These are phyloP conservation scores for Chlamydomonas schloesseri DNA, from an alignment of 139 green algal genomes.

Conservation along the genomic window DNA sequence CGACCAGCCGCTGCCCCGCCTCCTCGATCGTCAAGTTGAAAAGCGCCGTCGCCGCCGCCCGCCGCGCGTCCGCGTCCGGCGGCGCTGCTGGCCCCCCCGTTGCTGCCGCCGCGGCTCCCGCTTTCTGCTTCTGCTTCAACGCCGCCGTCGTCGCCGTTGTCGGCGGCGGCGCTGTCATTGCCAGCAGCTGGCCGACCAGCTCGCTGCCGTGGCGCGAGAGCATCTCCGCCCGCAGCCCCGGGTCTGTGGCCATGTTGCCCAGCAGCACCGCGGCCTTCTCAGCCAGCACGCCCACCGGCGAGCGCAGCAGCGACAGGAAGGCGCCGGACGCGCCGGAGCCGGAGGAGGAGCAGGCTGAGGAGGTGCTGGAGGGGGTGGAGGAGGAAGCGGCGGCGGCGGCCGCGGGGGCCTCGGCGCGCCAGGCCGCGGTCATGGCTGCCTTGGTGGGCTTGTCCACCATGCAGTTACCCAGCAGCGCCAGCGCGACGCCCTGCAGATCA, in stretches of 20 bases:
- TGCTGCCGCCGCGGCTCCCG: neutral
- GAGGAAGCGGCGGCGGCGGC: neutral
- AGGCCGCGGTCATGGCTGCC: slow-evolving; percentile 33
- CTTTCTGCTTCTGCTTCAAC: slow-evolving; percentile 8
- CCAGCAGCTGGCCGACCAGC: slow-evolving; percentile 16
- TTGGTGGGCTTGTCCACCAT: slow-evolving; percentile 52
- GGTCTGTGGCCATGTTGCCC: slow-evolving; percentile 62
- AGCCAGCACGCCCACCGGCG: slow-evolving; percentile 4
- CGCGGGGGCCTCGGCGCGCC: neutral
- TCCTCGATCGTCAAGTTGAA: slow-evolving; percentile 59
- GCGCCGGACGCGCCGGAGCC: neutral
- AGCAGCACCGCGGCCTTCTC: slow-evolving; percentile 55
- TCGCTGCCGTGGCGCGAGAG: neutral
- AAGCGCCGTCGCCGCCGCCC: slow-evolving; percentile 47
- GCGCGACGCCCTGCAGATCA: slow-evolving; percentile 32
- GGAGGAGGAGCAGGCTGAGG: neutral
- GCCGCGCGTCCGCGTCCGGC: neutral
- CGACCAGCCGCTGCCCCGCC: slow-evolving; percentile 47
- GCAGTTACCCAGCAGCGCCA: slow-evolving; percentile 66
- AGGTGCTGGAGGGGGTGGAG: neutral
- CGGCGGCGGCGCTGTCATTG: neutral
- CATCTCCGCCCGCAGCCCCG: slow-evolving; percentile 28
- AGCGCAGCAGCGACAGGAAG: slow-evolving; percentile 22
- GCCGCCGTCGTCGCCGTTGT: no score
- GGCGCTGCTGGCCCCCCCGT: neutral